A percentile compares a stretch with the other conserved stretches of the same genome.
Evolutionary conservation across 306 rosid genomes (phyloP).

Genomic region (Cucurbita ficifolia): DNA sequence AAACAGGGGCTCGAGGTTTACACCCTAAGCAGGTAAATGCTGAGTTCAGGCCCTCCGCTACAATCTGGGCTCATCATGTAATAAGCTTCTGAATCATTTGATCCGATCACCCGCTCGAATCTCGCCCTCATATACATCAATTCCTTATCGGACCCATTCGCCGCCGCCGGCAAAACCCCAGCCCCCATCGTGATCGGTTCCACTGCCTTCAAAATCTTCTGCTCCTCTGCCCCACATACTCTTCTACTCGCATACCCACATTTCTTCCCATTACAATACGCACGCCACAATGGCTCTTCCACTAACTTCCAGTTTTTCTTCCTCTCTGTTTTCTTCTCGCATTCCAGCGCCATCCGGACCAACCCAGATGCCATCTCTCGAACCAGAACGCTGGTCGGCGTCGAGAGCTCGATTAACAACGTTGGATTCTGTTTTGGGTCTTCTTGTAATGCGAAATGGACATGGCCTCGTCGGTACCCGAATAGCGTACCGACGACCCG

Average conservation of each 20-base stretch:
- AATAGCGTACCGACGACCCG: slow-evolving; percentile 5
- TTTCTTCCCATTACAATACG: slow-evolving; percentile 71
- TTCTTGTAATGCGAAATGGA: slow-evolving; percentile 7
- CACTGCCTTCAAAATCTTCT: slow-evolving; percentile 64
- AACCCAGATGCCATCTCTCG: slow-evolving; percentile 10
- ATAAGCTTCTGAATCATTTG: slow-evolving; percentile 79
- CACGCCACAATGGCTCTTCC: slow-evolving; percentile 58
- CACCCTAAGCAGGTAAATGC: slow-evolving; percentile 74
- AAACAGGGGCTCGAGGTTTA: not conserved
- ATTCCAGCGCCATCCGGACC: slow-evolving; percentile 33
- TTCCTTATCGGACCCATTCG: slow-evolving; percentile 40
- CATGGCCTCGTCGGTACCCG: not conserved
- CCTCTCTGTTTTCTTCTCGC: slow-evolving; percentile 35
- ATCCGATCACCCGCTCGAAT: slow-evolving; percentile 79
- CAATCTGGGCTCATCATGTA: slow-evolving; percentile 79
- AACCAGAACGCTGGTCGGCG: slow-evolving; percentile 5
- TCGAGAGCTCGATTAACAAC: slow-evolving; percentile 4
- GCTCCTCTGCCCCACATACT: slow-evolving; percentile 55
- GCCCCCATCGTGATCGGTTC: slow-evolving; percentile 85
- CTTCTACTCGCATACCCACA: slow-evolving; percentile 45
- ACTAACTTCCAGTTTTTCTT: slow-evolving; percentile 15
- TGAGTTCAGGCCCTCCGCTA: slow-evolving; percentile 68
- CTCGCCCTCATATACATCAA: slow-evolving; percentile 84
- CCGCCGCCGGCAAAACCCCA: slow-evolving; percentile 44
- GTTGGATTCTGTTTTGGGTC: slow-evolving; percentile 4